Percentiles rank a stretch among this genome's conserved stretches.
Evolutionary conservation across 345 rosid species (phyloP).

Genomic region (Angophora floribunda): DNA sequence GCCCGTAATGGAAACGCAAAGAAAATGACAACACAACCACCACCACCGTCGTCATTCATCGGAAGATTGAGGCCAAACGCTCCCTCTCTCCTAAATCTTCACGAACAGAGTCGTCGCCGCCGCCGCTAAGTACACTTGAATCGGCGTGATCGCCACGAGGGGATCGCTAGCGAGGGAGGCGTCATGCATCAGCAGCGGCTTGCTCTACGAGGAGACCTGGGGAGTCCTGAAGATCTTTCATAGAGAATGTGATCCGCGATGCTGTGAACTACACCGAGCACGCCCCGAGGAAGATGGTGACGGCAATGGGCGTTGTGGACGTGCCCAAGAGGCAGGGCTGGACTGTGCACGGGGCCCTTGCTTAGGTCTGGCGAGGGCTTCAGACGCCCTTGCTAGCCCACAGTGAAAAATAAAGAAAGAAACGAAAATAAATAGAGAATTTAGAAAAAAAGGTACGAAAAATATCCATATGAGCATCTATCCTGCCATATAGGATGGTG

Average conservation of each 20-base stretch:
- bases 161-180: not conserved
- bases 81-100: not conserved
- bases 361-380: rapidly evolving
- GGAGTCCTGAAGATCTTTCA: not conserved
- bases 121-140: not conserved
- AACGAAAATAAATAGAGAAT: rapidly evolving
- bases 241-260: not conserved
- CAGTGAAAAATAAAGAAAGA: too few species aligned
- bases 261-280: not conserved
- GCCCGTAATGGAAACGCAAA: not conserved
- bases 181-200: not conserved
- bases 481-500: rapidly evolving
- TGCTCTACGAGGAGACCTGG: not conserved
- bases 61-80: not conserved
- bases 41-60: not conserved
- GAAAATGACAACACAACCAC: not conserved
- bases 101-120: not conserved
- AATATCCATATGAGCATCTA: rapidly evolving
- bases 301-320: not conserved
- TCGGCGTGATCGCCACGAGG: not conserved
- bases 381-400: rapidly evolving
- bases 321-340: not conserved
- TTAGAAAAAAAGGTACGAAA: too few species aligned
- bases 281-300: not conserved
- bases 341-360: not conserved